phyloP scores from a whole-genome alignment of 2,329 filamentous ascomycete genomes.

The Penicillium sp. region DNA sequence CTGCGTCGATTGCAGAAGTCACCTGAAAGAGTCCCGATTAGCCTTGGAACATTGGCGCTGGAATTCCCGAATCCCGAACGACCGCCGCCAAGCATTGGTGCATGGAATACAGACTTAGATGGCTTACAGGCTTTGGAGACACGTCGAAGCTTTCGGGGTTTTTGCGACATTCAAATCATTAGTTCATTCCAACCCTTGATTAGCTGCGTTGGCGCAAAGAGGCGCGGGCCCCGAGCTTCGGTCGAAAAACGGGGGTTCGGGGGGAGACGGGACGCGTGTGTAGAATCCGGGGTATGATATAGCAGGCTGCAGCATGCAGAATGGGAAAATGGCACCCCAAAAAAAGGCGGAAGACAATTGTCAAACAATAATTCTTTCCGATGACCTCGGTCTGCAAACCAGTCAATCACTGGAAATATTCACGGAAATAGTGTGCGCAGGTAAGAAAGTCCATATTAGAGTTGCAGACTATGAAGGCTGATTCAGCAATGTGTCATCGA shows the following conservation, averaged over 20 bases:
- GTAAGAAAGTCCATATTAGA: conserved; percentile 6
- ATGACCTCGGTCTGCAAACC: conserved; percentile 2
- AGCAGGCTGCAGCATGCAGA: conserved; percentile 4
- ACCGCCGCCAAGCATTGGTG: conserved; percentile 14
- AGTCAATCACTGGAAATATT: not conserved
- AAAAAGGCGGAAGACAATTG: not conserved
- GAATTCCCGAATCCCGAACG: not conserved
- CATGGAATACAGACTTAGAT: conserved; percentile 4
- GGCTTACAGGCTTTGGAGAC: conserved; percentile 28
- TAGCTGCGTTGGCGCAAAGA: not conserved
- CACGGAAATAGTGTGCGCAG: not conserved
- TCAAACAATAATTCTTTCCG: not conserved
- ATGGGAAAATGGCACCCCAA: conserved; percentile 9
- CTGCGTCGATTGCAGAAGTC: conserved; percentile 52
- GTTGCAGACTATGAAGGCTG: conserved; percentile 6
- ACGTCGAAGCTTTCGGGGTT: conserved; percentile 28
- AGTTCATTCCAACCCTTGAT: conserved; percentile 10
- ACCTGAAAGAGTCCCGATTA: conserved; percentile 23
- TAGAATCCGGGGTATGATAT: conserved; percentile 1
- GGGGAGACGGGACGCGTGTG: not conserved
- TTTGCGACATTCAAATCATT: conserved; percentile 26
- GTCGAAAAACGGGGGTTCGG: conserved; percentile 6
- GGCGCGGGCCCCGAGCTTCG: conserved; percentile 4
- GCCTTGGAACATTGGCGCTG: conserved; percentile 1
- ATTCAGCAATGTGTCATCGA: conserved; percentile 11